Percentiles rank a stretch among this genome's conserved stretches.
Conservation (phyloP, 2,329 filamentous ascomycete species). For the Hypoxylon sp. region DNA sequence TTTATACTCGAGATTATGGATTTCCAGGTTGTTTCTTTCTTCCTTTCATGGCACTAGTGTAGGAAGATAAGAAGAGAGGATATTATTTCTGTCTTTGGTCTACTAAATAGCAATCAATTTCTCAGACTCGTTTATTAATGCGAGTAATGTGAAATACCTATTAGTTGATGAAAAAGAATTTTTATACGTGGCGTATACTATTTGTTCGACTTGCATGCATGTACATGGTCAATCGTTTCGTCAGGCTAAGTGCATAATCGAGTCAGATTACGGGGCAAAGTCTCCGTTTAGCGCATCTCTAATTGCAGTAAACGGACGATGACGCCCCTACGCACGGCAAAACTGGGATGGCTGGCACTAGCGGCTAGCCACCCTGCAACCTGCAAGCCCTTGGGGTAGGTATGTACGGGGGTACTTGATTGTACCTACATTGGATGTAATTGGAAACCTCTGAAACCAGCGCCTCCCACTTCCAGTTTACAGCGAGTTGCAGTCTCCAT, state of each 20-base stretch:
- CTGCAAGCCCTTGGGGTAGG: conserved; percentile 10
- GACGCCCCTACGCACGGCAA: conserved; percentile 25
- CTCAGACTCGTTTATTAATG: too few relatives aligned
- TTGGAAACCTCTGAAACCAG: conserved; percentile 31
- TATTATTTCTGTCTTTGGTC: too few relatives aligned
- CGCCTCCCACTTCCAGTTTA: conserved; percentile 35
- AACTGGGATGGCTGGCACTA: conserved; percentile 21
- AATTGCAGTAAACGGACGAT: conserved; percentile 37
- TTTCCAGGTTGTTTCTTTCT: not conserved
- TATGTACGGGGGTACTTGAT: conserved; percentile 17
- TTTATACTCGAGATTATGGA: conserved; percentile 14
- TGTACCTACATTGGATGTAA: not conserved
- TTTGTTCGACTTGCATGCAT: too few relatives aligned
- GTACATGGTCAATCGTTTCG: conserved; percentile 3
- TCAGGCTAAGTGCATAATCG: conserved; percentile 37
- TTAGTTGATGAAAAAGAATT: not conserved
- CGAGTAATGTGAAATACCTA: not conserved
- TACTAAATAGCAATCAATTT: too few relatives aligned
- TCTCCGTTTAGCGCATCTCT: conserved; percentile 39
- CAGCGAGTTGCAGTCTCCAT: conserved; percentile 17
- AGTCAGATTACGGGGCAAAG: conserved; percentile 27
- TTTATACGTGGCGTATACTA: too few relatives aligned
- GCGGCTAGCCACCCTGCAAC: conserved; percentile 7
- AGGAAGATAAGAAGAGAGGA: not conserved
- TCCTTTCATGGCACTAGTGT: not conserved